Base-by-base conservation (phyloP, 768 basidiomycete genomes). In the Cytidiella melzeri region DNA sequence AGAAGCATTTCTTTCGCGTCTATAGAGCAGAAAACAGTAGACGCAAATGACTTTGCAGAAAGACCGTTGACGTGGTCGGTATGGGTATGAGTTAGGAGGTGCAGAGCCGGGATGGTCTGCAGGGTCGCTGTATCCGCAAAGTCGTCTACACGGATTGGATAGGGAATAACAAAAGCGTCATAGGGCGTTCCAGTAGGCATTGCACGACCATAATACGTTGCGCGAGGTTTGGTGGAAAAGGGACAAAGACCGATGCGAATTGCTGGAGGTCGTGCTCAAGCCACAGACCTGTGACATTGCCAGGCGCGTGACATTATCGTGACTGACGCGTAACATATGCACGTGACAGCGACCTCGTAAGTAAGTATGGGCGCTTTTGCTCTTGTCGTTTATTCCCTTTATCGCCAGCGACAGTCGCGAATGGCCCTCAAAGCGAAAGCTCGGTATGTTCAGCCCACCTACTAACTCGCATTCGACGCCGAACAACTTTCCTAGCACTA, bases 11-110 rank as follows among this genome's bases (percentile, higher is more conserved):
- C 74, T 66, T 92, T 94, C 15, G 93, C 84, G 63, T 92, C 87
- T 4, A 71, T 65, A 0, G 92, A 91, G 66, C 92, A 94, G 48
- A 88, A 66, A 7, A 96, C 79, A 2, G 69, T 72, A 38, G 80
- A 79, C 2, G 77, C 80, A 60, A 94, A 93, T 0, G 81, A 83
- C 50, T 81, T 79, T 20, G 87, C 77, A 18, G 81, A 74, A 23
- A 96, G 74, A 3, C 94, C 92, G 38, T 67, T 68, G 45, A 92
- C 74, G 61, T 96, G 93, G 66, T 95, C 93, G 0, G 92, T 76
- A 67, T 95, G 94, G 0, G 92, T 88, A 61, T 96, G 92, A 0
- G 86, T 82, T 47, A 96, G 76, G n/a, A 96, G 77, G 62, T 90
- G 80, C 10, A 92, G 65, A 7, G 69, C 62, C 4, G 75, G 71